Conservation (phyloP, 2,329 filamentous ascomycete genomes). For the Fusarium mexicanum region DNA sequence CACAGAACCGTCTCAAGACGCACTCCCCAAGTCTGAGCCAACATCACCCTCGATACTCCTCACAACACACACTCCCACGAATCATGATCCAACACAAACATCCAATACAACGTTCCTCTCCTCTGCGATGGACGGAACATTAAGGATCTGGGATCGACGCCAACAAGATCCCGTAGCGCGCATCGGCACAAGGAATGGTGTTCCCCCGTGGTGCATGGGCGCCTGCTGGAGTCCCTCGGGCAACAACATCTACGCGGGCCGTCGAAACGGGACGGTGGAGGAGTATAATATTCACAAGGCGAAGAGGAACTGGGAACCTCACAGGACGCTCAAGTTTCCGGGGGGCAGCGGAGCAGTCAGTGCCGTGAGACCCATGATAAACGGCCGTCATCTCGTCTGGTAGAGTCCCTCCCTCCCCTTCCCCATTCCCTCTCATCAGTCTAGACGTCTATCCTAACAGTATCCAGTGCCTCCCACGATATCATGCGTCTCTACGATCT, state of each 20-base stretch:
- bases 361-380: slow-evolving; percentile 88
- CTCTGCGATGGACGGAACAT: slow-evolving; percentile 84
- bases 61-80: slow-evolving; percentile 50
- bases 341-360: slow-evolving; percentile 89
- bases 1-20: slow-evolving; percentile 18
- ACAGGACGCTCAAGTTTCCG: slow-evolving; percentile 86
- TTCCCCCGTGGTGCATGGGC: slow-evolving; percentile 97
- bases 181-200: slow-evolving; percentile 76
- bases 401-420: slow-evolving; percentile 35
- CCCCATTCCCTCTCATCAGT: no score
- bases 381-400: slow-evolving; percentile 90
- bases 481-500: slow-evolving; percentile 94
- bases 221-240: slow-evolving; percentile 96
- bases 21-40: slow-evolving; percentile 23
- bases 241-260: slow-evolving; percentile 92
- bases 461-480: slow-evolving; percentile 83
- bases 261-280: slow-evolving; percentile 91
- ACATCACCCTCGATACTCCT: slow-evolving; percentile 46
- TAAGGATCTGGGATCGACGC: slow-evolving; percentile 94
- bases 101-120: slow-evolving; percentile 87
- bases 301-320: slow-evolving; percentile 72
- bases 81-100: slow-evolving; percentile 65
- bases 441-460: neutral
- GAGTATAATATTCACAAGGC: slow-evolving; percentile 90
- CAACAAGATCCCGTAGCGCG: slow-evolving; percentile 80